Percentiles rank a stretch among this genome's conserved stretches.
These are phyloP conservation scores for Penicillium frequentans DNA, from an alignment of 2,329 filamentous ascomycete genomes.

Conservation along the genomic window DNA sequence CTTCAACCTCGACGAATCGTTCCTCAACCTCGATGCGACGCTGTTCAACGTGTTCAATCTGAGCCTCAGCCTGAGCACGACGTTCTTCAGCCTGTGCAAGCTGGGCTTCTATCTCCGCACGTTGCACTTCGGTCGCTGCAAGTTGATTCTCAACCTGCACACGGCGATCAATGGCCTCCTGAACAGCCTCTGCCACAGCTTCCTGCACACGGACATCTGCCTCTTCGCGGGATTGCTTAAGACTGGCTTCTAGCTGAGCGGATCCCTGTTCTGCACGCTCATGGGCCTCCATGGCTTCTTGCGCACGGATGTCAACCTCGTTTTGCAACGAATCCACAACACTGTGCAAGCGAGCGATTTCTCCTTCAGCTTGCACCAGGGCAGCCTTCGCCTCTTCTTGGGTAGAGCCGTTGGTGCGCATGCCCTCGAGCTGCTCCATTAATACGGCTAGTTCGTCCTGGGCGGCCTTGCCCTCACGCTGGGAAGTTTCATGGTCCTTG, in stretches of 20 bases:
- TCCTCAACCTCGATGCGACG: neutral
- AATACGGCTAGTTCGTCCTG: slow-evolving; percentile 43
- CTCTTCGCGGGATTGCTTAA: slow-evolving; percentile 30
- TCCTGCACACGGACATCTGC: slow-evolving; percentile 19
- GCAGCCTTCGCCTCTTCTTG: slow-evolving; percentile 33
- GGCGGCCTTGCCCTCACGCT: slow-evolving; percentile 39
- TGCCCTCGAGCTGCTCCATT: slow-evolving; percentile 45
- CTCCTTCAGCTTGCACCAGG: slow-evolving; percentile 30
- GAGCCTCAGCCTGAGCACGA: neutral
- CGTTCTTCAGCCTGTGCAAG: neutral
- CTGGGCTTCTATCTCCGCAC: neutral
- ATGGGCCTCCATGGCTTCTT: slow-evolving; percentile 23
- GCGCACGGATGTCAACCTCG: slow-evolving; percentile 29
- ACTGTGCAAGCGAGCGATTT: slow-evolving; percentile 42
- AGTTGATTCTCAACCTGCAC: neutral
- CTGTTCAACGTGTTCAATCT: neutral
- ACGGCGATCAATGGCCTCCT: slow-evolving; percentile 18
- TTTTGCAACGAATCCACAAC: slow-evolving; percentile 52
- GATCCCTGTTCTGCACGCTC: slow-evolving; percentile 30
- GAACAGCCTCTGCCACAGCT: slow-evolving; percentile 2
- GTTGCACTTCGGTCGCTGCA: slow-evolving; percentile 4
- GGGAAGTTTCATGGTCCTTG: slow-evolving; percentile 60
- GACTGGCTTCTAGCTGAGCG: slow-evolving; percentile 28
- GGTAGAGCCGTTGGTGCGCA: slow-evolving; percentile 38
- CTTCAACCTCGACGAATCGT: neutral